These are phyloP conservation scores for Metschnikowia continentalis DNA, from an alignment of 805 yeast species.

Conservation along the genomic window DNA sequence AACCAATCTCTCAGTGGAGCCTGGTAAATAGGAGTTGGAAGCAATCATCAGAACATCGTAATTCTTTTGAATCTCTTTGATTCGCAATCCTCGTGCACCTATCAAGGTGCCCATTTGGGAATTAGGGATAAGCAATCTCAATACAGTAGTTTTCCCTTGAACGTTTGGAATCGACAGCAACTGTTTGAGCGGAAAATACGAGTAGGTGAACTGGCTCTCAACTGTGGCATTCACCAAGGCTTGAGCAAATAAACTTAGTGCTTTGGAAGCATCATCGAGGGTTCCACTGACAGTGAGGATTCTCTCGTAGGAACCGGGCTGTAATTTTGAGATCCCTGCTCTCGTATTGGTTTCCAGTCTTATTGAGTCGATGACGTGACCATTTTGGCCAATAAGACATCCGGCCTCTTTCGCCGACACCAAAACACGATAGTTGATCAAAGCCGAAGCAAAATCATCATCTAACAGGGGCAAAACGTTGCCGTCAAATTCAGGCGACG, in stretches of 20 bases:
- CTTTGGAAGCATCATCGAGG: slow-evolving; percentile 62
- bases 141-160: slow-evolving; percentile 48
- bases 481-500: background rate
- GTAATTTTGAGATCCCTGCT: slow-evolving; percentile 81
- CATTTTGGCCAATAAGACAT: slow-evolving; percentile 82
- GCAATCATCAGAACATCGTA: slow-evolving; percentile 79
- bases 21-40: slow-evolving; percentile 75
- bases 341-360: slow-evolving; percentile 73
- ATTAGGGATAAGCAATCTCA: slow-evolving; percentile 76
- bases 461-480: slow-evolving; percentile 24
- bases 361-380: slow-evolving; percentile 69
- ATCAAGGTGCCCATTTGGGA: slow-evolving; percentile 85
- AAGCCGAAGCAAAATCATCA: slow-evolving; percentile 25
- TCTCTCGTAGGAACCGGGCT: slow-evolving; percentile 77
- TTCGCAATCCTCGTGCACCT: slow-evolving; percentile 77
- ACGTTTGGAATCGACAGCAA: slow-evolving; percentile 49
- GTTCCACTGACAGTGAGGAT: slow-evolving; percentile 76
- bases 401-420: slow-evolving; percentile 88
- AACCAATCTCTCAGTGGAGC: slow-evolving; percentile 79
- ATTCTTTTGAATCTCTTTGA: slow-evolving; percentile 69
- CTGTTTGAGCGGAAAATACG: slow-evolving; percentile 57
- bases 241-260: slow-evolving; percentile 65
- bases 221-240: slow-evolving; percentile 48
- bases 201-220: slow-evolving; percentile 37
- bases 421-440: slow-evolving; percentile 49